Conservation (phyloP, 2,329 filamentous ascomycete genomes). For the Aspergillus sp. region DNA sequence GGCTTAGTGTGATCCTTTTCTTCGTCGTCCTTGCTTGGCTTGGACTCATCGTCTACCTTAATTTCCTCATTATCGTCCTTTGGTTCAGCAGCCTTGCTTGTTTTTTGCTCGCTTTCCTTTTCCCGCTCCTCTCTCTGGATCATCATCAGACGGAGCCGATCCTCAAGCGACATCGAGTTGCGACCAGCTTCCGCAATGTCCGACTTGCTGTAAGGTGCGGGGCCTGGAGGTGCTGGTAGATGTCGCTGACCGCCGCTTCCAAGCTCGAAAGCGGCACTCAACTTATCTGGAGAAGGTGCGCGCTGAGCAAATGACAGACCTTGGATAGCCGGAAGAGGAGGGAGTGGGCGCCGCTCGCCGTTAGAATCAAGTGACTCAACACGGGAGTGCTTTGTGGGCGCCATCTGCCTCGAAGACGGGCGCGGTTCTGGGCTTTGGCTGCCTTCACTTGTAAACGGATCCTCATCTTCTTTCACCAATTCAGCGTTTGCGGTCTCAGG, state of each 20-base stretch:
- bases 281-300: constrained; percentile 63
- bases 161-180: constrained; percentile 80
- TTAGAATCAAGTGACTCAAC: constrained; percentile 78
- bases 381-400: constrained; percentile 54
- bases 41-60: background rate
- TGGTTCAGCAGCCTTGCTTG: background rate
- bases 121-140: constrained; percentile 65
- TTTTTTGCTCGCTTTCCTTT: constrained; percentile 29
- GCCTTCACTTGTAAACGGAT: constrained; percentile 69
- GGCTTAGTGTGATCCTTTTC: constrained; percentile 42
- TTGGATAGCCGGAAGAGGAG: constrained; percentile 71
- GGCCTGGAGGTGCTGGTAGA: constrained; percentile 72
- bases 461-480: constrained; percentile 60
- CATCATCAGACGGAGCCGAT: constrained; percentile 87
- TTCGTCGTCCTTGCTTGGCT: constrained; percentile 15
- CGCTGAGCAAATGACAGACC: constrained; percentile 48
- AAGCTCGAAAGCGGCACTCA: constrained; percentile 73
- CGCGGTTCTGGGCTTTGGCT: constrained; percentile 68
- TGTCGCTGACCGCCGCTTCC: constrained; percentile 69
- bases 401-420: constrained; percentile 47
- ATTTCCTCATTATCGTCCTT: background rate
- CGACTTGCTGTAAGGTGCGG: constrained; percentile 70
- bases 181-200: constrained; percentile 79
- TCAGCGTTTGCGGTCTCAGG: constrained; percentile 64
- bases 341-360: constrained; percentile 80